A percentile compares a stretch with the other conserved stretches of the same genome.
phyloP scores from a whole-genome alignment of 2,329 filamentous ascomycete genomes.

The Fusarium buharicum region DNA sequence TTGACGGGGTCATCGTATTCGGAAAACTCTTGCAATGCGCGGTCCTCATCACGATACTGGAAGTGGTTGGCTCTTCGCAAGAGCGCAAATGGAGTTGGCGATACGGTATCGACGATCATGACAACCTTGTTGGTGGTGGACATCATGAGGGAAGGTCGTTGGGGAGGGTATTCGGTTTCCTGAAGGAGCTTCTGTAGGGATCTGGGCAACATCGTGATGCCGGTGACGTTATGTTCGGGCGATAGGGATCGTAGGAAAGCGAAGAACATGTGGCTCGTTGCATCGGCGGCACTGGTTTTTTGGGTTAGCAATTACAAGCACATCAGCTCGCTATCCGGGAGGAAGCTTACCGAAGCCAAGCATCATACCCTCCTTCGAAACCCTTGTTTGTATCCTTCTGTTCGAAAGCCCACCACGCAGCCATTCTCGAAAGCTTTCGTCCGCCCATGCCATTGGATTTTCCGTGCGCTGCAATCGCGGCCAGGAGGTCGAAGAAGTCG shows the following conservation, averaged over 20 bases:
- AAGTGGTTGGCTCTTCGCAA: slow-evolving; percentile 93
- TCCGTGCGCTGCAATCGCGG: slow-evolving; percentile 89
- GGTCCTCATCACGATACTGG: slow-evolving; percentile 90
- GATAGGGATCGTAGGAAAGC: slow-evolving; percentile 92
- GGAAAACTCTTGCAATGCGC: slow-evolving; percentile 84
- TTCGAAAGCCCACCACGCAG: slow-evolving; percentile 99
- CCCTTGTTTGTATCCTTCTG: slow-evolving; percentile 86
- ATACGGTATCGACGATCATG: slow-evolving; percentile 96
- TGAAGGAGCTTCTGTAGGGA: slow-evolving; percentile 90
- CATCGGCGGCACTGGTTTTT: slow-evolving; percentile 80
- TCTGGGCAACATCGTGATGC: slow-evolving; percentile 86
- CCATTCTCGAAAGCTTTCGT: slow-evolving; percentile 92
- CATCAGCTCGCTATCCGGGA: not conserved
- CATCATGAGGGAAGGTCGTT: slow-evolving; percentile 79
- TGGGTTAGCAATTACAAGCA: slow-evolving; percentile 32
- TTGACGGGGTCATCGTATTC: slow-evolving; percentile 89
- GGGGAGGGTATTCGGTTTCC: slow-evolving; percentile 93
- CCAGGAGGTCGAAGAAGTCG: slow-evolving; percentile 93
- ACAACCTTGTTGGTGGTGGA: slow-evolving; percentile 87
- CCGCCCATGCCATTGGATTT: slow-evolving; percentile 94
- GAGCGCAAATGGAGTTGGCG: slow-evolving; percentile 91
- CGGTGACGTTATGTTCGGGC: slow-evolving; percentile 79
- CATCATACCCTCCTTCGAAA: slow-evolving; percentile 93
- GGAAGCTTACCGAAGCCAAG: slow-evolving; percentile 77
- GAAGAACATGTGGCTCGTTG: slow-evolving; percentile 96